Base-by-base conservation (phyloP, 805 yeast genomes). In the Phaffomyces thermotolerans region DNA sequence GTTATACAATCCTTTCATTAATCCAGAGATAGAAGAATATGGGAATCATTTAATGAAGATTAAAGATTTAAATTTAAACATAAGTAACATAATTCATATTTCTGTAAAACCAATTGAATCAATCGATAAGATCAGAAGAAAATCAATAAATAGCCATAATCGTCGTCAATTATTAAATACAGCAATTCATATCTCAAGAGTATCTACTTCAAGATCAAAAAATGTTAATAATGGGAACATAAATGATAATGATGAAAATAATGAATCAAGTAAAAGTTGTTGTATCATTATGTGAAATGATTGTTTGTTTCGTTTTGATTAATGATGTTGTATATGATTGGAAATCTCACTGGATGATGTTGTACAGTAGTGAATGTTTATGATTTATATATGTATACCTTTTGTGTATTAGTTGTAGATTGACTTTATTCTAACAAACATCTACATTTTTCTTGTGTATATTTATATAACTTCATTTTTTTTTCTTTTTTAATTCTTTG, bases 1-100 rank as follows among this genome's bases (percentile, higher is more conserved):
- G 18, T 25, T 36, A n/a, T 32, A 39, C 18, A 20, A 15, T 8
- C 18, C 12, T 14, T 32, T 15, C 3, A 14, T 8, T 8, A 47
- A 55, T 10, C 22, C 22, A 20, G 25, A 39, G n/a, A 18, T 23
- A 4, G 37, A 23, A 2, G 41, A 36, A 1, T 2, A 12, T 10
- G 13, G 13, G 29, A 25, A 12, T 25, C 8, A 25, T 10, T 27
- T 27, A 27, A 17, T 30, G 4, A 22, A 9, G 9, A 15, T 52
- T 27, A 30, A 32, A 6, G 49, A 51, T 4, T 44, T 59, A 36
- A 52, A 47, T 10, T 29, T 58, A 27, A 40, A 48, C 6, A 17
- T 52, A 8, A 59, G 58, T 41, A 52, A 51, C 32, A 52, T 62
- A 14, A 50, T 64, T 8, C 67, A 63, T 47, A 56, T 63, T 39